Evolutionary conservation across 306 rosid species (phyloP).

Genomic region (Prunus fruticosa): DNA sequence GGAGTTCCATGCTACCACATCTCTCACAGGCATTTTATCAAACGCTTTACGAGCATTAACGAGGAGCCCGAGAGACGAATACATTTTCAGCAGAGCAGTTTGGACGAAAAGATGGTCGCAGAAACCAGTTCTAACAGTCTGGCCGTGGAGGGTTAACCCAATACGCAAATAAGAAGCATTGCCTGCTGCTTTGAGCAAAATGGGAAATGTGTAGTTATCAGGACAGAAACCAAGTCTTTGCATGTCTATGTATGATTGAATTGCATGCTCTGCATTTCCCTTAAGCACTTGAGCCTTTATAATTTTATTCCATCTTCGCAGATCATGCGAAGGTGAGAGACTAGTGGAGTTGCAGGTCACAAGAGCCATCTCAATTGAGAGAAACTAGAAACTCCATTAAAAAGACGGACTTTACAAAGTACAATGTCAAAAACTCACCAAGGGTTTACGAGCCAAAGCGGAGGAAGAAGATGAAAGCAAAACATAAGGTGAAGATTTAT

Average conservation of each 20-base stretch:
- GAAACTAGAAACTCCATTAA: background rate
- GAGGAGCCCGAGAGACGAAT: background rate
- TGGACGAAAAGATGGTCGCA: constrained; percentile 21
- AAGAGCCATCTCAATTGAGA: constrained; percentile 14
- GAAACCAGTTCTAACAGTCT: constrained; percentile 22
- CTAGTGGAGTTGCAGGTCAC: constrained; percentile 8
- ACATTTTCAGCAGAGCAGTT: constrained; percentile 23
- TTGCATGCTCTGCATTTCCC: constrained; percentile 19
- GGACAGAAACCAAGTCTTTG: constrained; percentile 22
- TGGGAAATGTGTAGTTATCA: constrained; percentile 31
- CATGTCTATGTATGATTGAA: constrained; percentile 20
- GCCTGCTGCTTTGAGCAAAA: constrained; percentile 28
- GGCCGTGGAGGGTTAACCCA: constrained; percentile 24
- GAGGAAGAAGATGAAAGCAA: background rate
- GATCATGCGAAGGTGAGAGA: constrained; percentile 5
- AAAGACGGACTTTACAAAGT: background rate
- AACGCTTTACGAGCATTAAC: constrained; percentile 24
- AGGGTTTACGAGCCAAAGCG: background rate
- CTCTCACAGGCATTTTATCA: constrained; percentile 29
- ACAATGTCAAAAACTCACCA: background rate
- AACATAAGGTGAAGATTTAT: background rate
- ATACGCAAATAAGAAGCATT: background rate
- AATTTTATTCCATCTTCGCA: constrained; percentile 19
- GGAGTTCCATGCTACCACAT: constrained; percentile 32
- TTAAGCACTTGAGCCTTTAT: constrained; percentile 19